Conservation (phyloP, 768 basidiomycete species). For the Collybia sp. region DNA sequence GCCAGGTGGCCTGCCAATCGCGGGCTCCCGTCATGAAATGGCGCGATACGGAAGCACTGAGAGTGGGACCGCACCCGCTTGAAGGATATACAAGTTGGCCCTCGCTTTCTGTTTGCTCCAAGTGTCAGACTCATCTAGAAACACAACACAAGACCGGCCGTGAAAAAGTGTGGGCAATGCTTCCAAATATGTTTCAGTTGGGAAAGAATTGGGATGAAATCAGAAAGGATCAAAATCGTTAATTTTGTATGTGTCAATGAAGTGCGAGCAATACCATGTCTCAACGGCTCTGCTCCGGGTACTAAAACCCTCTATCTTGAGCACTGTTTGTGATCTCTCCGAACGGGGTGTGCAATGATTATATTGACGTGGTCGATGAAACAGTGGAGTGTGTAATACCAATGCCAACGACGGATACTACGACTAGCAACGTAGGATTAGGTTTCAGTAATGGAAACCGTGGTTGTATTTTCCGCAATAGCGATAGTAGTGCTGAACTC, state of each 20-base stretch:
- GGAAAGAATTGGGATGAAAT: constrained; percentile 33
- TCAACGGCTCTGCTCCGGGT: no score
- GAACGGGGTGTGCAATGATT: no score
- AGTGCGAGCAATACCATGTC: no score
- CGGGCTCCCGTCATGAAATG: constrained; percentile 20
- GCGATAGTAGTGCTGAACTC: no score
- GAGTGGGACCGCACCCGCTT: constrained; percentile 31
- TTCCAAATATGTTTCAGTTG: constrained; percentile 31
- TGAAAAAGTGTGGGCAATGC: constrained; percentile 30
- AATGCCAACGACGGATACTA: no score
- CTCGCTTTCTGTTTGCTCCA: constrained; percentile 23
- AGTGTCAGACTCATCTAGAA: constrained; percentile 24
- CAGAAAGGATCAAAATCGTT: constrained; percentile 25
- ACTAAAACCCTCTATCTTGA: no score
- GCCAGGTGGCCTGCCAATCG: constrained; percentile 20
- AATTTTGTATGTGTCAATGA: neutral
- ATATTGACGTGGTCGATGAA: no score
- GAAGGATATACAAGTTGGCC: constrained; percentile 31
- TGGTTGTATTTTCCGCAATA: no score
- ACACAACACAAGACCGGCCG: constrained; percentile 26
- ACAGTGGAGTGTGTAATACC: no score
- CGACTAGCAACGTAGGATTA: no score
- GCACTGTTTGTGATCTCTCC: no score
- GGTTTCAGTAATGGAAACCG: no score
- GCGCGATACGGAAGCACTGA: constrained; percentile 25